Evolutionary conservation across 2,329 filamentous ascomycete species (phyloP).

Genomic region (Thielaviopsis punctulata): DNA sequence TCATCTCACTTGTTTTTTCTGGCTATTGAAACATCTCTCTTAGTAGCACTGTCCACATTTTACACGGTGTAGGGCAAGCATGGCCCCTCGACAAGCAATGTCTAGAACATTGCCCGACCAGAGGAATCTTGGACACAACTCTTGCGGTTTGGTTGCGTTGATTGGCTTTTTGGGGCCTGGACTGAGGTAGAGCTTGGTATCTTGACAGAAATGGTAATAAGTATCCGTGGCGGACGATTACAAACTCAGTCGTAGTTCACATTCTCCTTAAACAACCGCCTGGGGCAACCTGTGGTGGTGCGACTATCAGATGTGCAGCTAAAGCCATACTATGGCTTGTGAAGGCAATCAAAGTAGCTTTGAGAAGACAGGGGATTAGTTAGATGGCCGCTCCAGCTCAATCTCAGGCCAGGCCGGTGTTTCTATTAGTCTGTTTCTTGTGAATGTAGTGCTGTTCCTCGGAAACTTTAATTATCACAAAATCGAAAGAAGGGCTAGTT

Average conservation of each 20-base stretch:
- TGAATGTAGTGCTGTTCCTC: not conserved
- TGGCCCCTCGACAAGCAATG: not conserved
- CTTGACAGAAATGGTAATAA: no score
- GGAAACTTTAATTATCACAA: not conserved
- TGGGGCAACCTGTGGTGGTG: not conserved
- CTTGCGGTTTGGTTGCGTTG: not conserved
- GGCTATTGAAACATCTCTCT: not conserved
- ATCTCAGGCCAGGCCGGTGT: not conserved
- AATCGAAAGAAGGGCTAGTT: not conserved
- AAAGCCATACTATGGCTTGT: not conserved
- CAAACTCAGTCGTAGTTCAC: not conserved
- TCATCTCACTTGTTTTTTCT: not conserved
- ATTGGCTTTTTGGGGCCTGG: not conserved
- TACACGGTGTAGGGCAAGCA: not conserved
- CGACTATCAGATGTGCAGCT: not conserved
- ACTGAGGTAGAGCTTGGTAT: not conserved
- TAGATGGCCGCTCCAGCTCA: not conserved
- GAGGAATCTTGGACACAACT: not conserved
- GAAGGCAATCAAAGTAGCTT: not conserved
- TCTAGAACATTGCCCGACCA: not conserved
- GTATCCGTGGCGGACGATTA: not conserved
- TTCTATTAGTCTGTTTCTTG: not conserved
- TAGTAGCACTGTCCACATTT: not conserved
- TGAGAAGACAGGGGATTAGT: not conserved
- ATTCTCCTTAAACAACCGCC: not conserved